These are phyloP conservation scores for Endoconidiophora laricicola DNA, from an alignment of 2,329 filamentous ascomycete species.

Conservation along the genomic window DNA sequence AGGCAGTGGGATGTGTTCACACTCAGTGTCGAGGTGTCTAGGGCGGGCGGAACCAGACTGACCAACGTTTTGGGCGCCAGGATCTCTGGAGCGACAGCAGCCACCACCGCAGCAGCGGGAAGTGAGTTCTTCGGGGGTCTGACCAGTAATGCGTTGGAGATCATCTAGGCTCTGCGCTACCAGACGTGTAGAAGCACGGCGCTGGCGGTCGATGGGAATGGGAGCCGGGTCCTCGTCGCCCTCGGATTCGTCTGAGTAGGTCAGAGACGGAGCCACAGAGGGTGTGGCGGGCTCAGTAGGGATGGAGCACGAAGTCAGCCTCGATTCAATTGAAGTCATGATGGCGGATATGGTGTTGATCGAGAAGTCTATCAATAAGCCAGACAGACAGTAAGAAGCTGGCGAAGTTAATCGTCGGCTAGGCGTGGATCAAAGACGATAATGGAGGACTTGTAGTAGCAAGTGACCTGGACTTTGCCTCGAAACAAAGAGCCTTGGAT, in stretches of 20 bases:
- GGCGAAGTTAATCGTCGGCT: too few species aligned
- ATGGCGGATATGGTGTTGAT: background rate
- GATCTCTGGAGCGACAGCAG: conserved; percentile 38
- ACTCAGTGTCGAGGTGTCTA: conserved; percentile 16
- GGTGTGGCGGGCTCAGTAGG: conserved; percentile 25
- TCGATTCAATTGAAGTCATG: conserved; percentile 19
- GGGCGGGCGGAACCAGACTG: background rate
- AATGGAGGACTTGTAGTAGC: too few species aligned
- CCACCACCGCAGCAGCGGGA: conserved; percentile 48
- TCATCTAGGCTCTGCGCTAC: conserved; percentile 42
- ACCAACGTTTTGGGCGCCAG: conserved; percentile 28
- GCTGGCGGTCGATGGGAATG: conserved; percentile 27
- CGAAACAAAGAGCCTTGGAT: too few species aligned
- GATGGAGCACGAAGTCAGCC: conserved; percentile 21
- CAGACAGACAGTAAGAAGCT: background rate
- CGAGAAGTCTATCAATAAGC: background rate
- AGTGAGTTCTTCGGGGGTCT: conserved; percentile 44
- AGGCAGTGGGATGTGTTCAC: conserved; percentile 41
- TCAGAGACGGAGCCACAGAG: conserved; percentile 43
- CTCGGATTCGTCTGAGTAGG: conserved; percentile 46
- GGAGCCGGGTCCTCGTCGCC: conserved; percentile 36
- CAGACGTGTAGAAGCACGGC: conserved; percentile 53
- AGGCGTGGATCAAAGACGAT: too few species aligned
- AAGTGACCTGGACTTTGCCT: too few species aligned
- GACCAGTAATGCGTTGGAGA: conserved; percentile 42